Base-by-base conservation (phyloP, 352 stramenopile genomes). In the Phytophthora vignae region DNA sequence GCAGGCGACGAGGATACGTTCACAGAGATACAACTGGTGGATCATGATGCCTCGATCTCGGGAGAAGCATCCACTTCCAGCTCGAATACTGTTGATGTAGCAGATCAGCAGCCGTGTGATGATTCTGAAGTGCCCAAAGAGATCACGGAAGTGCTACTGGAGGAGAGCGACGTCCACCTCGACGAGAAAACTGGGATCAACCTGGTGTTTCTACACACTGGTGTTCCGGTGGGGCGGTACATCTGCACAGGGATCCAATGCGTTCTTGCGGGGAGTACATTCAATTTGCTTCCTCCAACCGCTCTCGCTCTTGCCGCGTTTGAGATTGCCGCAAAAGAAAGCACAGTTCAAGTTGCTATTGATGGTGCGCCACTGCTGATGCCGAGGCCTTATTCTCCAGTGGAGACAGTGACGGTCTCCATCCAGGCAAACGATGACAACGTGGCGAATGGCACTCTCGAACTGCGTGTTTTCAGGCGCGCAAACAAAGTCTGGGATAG, bases 131-230 rank as follows among this genome's bases (percentile, higher is more conserved):
- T 59, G 17, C 15, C 44, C 17, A 29, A 64, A 27, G 15, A 64
- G 4, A 25, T 54, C n/a, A 54, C 44, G 9, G 65, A 61, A 42
- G 31, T 93, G 5, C 58, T 84, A 5, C 38, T 91, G 4, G 82
- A 87, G 48, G 79, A 91, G 44, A 81, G 50, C 12, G 82, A 90
- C 42, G 81, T 92, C 42, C 85, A 87, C 55, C 50, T 92, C 17
- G 78, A 90, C 53, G 83, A 92, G 33, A 84, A 86, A 25, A 83
- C 78, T 21, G 82, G 73, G 7, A 76, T 85, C 0, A 84, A 81
- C 38, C 56, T 91, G 8, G 76, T 85, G 22, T 91, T 90, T 42
- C 50, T 82, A 9, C 77, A 89, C 27, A 74, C 69, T 4, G 70
- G 74, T 25, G 67, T 94, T 21, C 72, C 72, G 2, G 71, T 89